phyloP scores from a whole-genome alignment of 164 flowering plant genomes.

The Umbilicus rupestris region DNA sequence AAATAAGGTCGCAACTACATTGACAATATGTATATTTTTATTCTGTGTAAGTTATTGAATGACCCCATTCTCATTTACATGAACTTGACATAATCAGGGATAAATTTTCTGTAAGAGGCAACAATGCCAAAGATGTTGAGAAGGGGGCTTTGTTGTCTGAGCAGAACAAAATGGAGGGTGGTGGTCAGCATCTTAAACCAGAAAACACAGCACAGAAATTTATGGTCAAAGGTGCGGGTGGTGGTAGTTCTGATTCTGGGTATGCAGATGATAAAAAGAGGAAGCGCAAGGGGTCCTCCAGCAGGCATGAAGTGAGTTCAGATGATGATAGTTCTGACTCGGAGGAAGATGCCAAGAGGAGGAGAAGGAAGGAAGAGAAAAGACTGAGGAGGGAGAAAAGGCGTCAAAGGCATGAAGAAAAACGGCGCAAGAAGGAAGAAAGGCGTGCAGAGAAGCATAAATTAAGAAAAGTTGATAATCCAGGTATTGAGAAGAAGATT shows the following conservation, averaged over 20 bases:
- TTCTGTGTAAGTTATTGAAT: neutral
- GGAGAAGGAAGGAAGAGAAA: constrained; percentile 48
- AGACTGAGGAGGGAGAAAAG: constrained; percentile 45
- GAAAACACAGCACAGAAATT: constrained; percentile 15
- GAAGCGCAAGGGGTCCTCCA: constrained; percentile 36
- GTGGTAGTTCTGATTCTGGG: constrained; percentile 26
- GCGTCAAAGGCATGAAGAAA: constrained; percentile 29
- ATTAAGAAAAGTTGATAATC: constrained; percentile 21
- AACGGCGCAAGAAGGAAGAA: constrained; percentile 32
- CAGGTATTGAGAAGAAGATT: constrained; percentile 24
- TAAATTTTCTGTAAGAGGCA: neutral
- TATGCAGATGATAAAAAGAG: constrained; percentile 46
- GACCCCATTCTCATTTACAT: neutral
- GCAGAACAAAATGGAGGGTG: constrained; percentile 19
- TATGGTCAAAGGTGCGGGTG: constrained; percentile 21
- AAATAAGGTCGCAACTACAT: neutral
- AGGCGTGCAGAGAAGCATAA: constrained; percentile 44
- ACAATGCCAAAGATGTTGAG: neutral
- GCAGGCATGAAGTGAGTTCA: constrained; percentile 30
- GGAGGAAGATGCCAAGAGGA: constrained; percentile 40
- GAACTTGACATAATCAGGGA: neutral
- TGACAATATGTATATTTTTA: neutral
- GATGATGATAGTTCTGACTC: constrained; percentile 50
- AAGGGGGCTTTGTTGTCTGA: neutral
- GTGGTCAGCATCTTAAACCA: constrained; percentile 13